Evolutionary conservation across 495 filamentous ascomycete species (phyloP), one percentile per base, ranked within the genome.

Genomic region (Hypoxylon fuscum): DNA sequence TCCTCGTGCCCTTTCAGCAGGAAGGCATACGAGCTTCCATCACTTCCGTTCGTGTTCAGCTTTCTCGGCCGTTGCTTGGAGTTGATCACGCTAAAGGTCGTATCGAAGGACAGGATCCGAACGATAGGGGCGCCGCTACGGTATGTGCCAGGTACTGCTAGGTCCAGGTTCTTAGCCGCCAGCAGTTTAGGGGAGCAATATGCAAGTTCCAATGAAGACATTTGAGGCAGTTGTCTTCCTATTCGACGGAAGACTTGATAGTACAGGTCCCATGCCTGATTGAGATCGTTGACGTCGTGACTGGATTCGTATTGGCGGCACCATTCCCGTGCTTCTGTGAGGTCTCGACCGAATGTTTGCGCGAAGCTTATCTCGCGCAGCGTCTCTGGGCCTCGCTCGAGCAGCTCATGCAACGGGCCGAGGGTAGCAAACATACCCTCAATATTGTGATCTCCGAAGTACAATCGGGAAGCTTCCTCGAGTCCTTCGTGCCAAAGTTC

Each of bases 401-500:
- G 84, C 82, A 92, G 86, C 27, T 94, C 90, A 72, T 99, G 95
- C 43, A 99, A 80, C 11, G 95, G 96, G 20, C 88, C 89, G 20
- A 99, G 85, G 1, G 90, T 92, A 35, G 87, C 83, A 72, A 99
- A 94, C 94, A 98, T 98, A 71, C 93, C 96, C 51, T 97, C 91
- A 49, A 96, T 92, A 70, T 99, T 96, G 55, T 92, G 87, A 68
- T 97, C 96, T 37, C 93, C 95, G 66, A 99, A 99, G 61, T 88
- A 90, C 41, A 96, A 76, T 43, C 96, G 86, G 5, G 92, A 97
- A 2, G 95, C 96, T 75, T 99, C 96, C 74, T 99, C 95, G 10
- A 99, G 83, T n/a, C 89, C 96, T 74, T 99, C 95, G 64, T 99
- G 96, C 95, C 95, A 99, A 40, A 93, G 88, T 67, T 99, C 95